Evolutionary conservation across 176 grass and related monocot genomes (phyloP).

Genomic region (Carex myosuroides): DNA sequence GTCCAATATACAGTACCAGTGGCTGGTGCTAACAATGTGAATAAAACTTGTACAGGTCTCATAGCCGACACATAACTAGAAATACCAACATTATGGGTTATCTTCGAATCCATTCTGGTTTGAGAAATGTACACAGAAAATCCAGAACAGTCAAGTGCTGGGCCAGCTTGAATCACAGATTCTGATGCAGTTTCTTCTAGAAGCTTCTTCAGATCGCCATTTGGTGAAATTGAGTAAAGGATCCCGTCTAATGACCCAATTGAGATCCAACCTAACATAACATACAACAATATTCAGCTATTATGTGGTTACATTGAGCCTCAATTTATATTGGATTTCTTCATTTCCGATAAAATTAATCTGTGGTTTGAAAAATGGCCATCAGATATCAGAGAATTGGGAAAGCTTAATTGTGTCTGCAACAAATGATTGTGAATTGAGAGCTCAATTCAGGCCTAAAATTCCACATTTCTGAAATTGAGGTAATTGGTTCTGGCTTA

Average conservation of each 20-base stretch:
- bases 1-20: slow-evolving; percentile 82
- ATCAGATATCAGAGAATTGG: not conserved
- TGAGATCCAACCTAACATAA: slow-evolving; percentile 72
- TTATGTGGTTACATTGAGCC: not conserved
- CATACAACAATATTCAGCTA: slow-evolving; percentile 2
- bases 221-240: slow-evolving; percentile 64
- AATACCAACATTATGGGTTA: slow-evolving; percentile 28
- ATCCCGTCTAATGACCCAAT: slow-evolving; percentile 74
- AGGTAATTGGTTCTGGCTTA: not conserved
- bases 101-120: slow-evolving; percentile 52
- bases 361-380: not conserved
- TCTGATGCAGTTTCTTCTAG: slow-evolving; percentile 39
- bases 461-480: not conserved
- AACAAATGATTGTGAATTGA: not conserved
- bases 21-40: slow-evolving; percentile 58
- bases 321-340: not conserved
- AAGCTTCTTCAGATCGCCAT: slow-evolving; percentile 52
- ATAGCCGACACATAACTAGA: slow-evolving; percentile 49
- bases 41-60: slow-evolving; percentile 36
- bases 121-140: slow-evolving; percentile 55
- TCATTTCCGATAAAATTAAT: not conserved
- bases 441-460: not conserved
- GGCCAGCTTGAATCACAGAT: slow-evolving; percentile 52
- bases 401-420: not conserved
- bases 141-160: slow-evolving; percentile 62